These are phyloP conservation scores for Wickerhamiella pararugosa DNA, from an alignment of 1,139 yeast genomes.

Conservation along the genomic window DNA sequence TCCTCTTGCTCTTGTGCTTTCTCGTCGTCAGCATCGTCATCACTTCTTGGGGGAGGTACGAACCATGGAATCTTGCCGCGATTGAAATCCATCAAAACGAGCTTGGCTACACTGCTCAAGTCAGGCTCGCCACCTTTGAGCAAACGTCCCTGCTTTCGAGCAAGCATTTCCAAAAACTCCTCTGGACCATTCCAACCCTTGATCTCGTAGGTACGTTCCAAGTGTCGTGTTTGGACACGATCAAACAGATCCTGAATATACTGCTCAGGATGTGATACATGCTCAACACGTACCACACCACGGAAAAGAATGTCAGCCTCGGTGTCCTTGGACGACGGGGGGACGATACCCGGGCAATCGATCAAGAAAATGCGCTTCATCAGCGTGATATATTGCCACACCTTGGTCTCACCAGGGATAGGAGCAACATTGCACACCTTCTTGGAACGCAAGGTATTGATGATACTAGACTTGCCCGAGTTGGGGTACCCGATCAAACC, in stretches of 20 bases:
- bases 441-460: constrained; percentile 82
- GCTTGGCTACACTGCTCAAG: constrained; percentile 83
- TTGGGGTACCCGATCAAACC: constrained; percentile 97
- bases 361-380: constrained; percentile 91
- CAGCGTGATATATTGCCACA: constrained; percentile 95
- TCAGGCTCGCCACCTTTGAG: constrained; percentile 98
- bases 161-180: constrained; percentile 78
- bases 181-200: constrained; percentile 80
- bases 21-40: constrained; percentile 10
- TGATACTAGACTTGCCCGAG: constrained; percentile 91
- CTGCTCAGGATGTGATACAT: constrained; percentile 89
- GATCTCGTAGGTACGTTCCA: constrained; percentile 90
- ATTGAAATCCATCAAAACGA: constrained; percentile 82
- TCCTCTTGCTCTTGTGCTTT: constrained; percentile 3
- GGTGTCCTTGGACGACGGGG: constrained; percentile 78
- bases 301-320: constrained; percentile 90
- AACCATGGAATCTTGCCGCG: constrained; percentile 98
- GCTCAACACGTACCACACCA: constrained; percentile 97
- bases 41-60: constrained; percentile 66
- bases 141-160: constrained; percentile 83
- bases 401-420: constrained; percentile 97
- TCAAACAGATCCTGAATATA: constrained; percentile 76
- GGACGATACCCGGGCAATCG: constrained; percentile 98
- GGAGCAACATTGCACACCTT: constrained; percentile 97
- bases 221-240: constrained; percentile 78